These are phyloP conservation scores for Ophiostoma fasciatum DNA, from an alignment of 2,329 filamentous ascomycete genomes.

Conservation along the genomic window DNA sequence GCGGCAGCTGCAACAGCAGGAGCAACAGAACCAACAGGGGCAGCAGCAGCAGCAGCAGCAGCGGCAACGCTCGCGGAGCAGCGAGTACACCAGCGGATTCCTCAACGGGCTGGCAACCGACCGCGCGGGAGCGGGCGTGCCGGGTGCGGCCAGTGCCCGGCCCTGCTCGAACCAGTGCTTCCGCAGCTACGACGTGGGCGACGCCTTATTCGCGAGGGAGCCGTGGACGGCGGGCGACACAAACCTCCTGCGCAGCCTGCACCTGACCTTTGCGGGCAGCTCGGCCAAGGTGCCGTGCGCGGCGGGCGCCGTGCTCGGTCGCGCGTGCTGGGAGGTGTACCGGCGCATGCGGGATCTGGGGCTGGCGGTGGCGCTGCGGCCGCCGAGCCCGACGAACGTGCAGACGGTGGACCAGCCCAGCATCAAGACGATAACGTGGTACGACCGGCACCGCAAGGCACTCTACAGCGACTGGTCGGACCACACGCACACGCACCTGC, in stretches of 20 bases:
- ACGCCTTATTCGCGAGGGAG: conserved; percentile 18
- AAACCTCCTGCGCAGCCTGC: conserved; percentile 31
- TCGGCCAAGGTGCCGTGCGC: conserved; percentile 32
- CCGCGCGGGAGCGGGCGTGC: too few species aligned
- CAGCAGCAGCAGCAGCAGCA: neutral
- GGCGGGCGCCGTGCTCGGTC: conserved; percentile 33
- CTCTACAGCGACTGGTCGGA: conserved; percentile 40
- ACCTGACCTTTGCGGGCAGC: conserved; percentile 28
- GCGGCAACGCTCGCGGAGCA: too few species aligned
- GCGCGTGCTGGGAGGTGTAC: conserved; percentile 37
- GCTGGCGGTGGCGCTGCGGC: conserved; percentile 18
- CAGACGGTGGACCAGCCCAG: conserved; percentile 19
- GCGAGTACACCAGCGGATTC: too few species aligned
- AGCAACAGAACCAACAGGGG: neutral
- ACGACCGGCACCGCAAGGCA: conserved; percentile 40
- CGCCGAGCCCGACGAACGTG: too few species aligned
- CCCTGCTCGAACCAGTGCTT: conserved; percentile 31
- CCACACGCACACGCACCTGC: conserved; percentile 37
- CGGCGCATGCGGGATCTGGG: conserved; percentile 26
- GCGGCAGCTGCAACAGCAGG: neutral
- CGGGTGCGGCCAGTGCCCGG: conserved; percentile 5
- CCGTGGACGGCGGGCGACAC: conserved; percentile 36
- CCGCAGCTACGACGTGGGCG: conserved; percentile 18
- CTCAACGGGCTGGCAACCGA: too few species aligned
- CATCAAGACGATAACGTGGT: conserved; percentile 35